A percentile compares a stretch with the other conserved stretches of the same genome.
Evolutionary conservation across 2,329 filamentous ascomycete genomes (phyloP).

Genomic region (Claviceps humidiphila): DNA sequence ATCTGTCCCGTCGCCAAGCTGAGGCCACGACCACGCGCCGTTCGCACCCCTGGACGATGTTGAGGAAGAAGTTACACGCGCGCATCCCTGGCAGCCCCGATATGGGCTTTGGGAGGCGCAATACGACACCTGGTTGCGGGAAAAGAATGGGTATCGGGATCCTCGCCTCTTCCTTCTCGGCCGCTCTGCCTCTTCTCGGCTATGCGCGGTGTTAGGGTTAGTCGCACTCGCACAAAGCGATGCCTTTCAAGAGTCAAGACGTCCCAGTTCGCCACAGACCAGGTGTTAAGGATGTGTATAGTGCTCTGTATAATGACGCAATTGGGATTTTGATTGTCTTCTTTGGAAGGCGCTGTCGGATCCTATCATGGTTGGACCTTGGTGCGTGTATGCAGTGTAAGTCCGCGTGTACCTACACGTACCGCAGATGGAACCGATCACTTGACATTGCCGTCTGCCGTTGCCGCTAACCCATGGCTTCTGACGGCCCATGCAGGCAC

Average conservation of each 20-base stretch:
- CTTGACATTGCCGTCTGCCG: neutral
- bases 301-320: neutral
- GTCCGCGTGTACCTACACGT: too few species aligned
- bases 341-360: neutral
- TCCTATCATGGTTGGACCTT: too few species aligned
- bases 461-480: neutral
- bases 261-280: neutral
- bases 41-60: neutral
- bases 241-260: neutral
- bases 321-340: neutral
- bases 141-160: too few species aligned
- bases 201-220: too few species aligned
- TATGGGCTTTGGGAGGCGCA: neutral
- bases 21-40: neutral
- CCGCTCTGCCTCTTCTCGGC: too few species aligned
- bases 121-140: too few species aligned
- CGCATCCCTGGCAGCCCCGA: neutral
- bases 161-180: too few species aligned
- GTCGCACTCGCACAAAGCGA: conserved; percentile 1
- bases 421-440: too few species aligned
- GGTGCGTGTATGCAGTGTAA: neutral
- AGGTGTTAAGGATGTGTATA: too few species aligned
- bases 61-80: neutral
- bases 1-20: neutral
- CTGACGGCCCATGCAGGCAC: conserved; percentile 3